phyloP scores from a whole-genome alignment of 306 rosid genomes.

The Lathyrus sativus region DNA sequence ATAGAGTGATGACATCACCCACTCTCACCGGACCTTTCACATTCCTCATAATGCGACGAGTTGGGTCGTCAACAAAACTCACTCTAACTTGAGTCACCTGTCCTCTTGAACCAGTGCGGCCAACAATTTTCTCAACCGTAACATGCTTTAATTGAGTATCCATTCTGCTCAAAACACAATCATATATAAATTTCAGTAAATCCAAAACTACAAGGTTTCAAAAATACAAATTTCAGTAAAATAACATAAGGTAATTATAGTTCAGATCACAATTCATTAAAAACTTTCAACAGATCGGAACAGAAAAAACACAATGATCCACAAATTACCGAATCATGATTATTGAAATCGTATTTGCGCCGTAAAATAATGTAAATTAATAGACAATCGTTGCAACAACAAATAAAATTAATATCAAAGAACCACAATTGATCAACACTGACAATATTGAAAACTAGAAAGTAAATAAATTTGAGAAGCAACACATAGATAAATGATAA shows the following conservation, averaged over 20 bases:
- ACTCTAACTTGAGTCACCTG: slow-evolving; percentile 31
- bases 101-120: slow-evolving; percentile 19
- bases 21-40: slow-evolving; percentile 17
- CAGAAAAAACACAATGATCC: background rate
- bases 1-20: background rate
- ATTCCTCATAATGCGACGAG: slow-evolving; percentile 3
- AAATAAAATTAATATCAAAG: background rate
- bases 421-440: background rate
- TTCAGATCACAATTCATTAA: background rate
- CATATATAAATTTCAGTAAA: too few species aligned
- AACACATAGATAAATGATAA: background rate
- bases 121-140: background rate
- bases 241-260: background rate
- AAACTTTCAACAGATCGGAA: too few species aligned
- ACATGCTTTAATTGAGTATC: slow-evolving; percentile 2
- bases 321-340: background rate
- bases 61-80: background rate
- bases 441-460: too few species aligned
- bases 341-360: background rate
- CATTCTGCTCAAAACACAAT: background rate
- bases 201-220: too few species aligned
- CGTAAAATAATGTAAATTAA: background rate
- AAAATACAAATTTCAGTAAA: background rate
- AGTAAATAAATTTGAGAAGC: too few species aligned
- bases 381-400: background rate